These are phyloP conservation scores for Eucalyptus cladocalyx DNA, from an alignment of 345 rosid species.

Conservation along the genomic window DNA sequence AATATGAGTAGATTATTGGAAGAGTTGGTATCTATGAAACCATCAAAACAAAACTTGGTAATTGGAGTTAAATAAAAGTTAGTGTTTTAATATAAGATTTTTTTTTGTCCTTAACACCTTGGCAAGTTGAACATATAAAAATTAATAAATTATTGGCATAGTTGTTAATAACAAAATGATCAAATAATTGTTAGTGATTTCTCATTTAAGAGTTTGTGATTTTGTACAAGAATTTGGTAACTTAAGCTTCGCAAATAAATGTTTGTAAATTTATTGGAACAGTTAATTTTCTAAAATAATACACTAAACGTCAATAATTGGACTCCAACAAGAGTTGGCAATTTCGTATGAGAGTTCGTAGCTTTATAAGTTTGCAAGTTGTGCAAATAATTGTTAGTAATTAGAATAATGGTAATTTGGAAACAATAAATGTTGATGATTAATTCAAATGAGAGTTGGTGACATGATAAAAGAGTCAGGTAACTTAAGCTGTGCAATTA, in stretches of 20 bases:
- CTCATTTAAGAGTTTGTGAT: not conserved
- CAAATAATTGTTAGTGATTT: not conserved
- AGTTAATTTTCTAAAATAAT: not conserved
- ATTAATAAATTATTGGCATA: not conserved
- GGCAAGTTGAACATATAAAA: not conserved
- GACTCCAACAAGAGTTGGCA: not conserved
- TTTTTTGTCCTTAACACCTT: not conserved
- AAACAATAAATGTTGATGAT: not conserved
- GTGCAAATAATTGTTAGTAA: not conserved
- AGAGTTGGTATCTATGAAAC: not conserved
- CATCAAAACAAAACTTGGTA: not conserved
- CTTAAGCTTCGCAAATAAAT: not conserved
- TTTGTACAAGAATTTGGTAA: not conserved
- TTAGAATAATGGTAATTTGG: not conserved
- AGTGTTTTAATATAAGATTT: not conserved
- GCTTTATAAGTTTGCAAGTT: not conserved
- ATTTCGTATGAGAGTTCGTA: not conserved
- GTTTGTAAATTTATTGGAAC: not conserved
- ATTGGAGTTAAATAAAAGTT: not conserved
- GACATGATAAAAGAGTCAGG: not conserved
- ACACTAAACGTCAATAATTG: not conserved
- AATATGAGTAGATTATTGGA: not conserved
- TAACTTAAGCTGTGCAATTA: not conserved
- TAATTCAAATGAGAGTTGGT: not conserved
- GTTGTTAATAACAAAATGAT: not conserved